Base-by-base conservation (phyloP, 495 filamentous ascomycete genomes). In the Margaritispora aquatica region DNA sequence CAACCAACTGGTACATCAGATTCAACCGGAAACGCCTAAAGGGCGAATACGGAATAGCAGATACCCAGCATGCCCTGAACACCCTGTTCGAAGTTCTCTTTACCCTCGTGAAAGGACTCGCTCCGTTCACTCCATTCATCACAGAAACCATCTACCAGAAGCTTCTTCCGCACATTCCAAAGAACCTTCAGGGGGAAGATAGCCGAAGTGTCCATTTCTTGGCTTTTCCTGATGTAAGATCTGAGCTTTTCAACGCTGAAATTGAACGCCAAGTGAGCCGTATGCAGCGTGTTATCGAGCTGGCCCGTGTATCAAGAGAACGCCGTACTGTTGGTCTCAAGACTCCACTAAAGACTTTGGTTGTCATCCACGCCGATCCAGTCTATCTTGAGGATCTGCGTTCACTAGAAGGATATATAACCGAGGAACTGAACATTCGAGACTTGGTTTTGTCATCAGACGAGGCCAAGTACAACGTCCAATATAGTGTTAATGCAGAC, bases 1-100 rank as follows among this genome's bases (percentile, higher is more conserved):
- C 89, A 5, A 97, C 94, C 1, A 98, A 98, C 74, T 98, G 95
- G 95, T 98, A 98, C 72, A 98, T 98, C 69, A 84, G 93, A n/a
- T 96, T 97, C 79, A 98, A 98, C 77, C 84, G 94, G 27, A 91
- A 90, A 71, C 87, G 94, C 20, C 77, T 98, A 55, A 98, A 97
- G 84, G 94, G 94, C 57, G 92, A 95, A 72, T 84, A 88, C 66
- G 93, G 93, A 15, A 71, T 88, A 13, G 83, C 95, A 47, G 94
- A 97, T 66, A 97, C 94, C 24, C 73, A 85, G 55, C 89, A 96
- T 70, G 94, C 94, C 10, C 77, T 98, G 54, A 96, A 97, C 71
- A 94, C 94, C 8, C 84, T 98, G n/a, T 97, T 96, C 64, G 93
- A 97, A 75, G 90, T 96, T 52, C 78, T 98, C 11, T 98, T 86